Conservation (phyloP, 331 rosid species). For the Dryas integrifolia region DNA sequence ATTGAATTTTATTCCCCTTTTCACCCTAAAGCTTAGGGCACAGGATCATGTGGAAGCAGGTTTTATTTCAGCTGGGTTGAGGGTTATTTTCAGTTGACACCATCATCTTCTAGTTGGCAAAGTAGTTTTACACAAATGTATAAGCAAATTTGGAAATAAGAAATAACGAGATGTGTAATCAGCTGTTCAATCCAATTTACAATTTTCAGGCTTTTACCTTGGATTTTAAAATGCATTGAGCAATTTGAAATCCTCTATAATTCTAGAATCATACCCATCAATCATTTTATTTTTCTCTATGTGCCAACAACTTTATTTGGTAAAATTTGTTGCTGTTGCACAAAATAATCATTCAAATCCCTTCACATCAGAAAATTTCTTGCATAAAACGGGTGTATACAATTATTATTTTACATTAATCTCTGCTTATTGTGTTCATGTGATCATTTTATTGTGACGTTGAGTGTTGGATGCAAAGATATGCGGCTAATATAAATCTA, state of each 20-base stretch:
- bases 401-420: too few relatives aligned
- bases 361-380: too few relatives aligned
- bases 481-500: too few relatives aligned
- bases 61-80: not conserved
- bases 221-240: not conserved
- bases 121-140: slow-evolving; percentile 8
- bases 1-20: not conserved
- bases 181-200: not conserved
- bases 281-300: too few relatives aligned
- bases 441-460: too few relatives aligned
- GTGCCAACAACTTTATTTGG: too few relatives aligned
- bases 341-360: too few relatives aligned
- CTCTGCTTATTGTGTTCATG: too few relatives aligned
- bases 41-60: not conserved
- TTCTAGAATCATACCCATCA: not conserved
- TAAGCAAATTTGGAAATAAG: not conserved
- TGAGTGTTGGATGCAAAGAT: too few relatives aligned
- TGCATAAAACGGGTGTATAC: too few relatives aligned
- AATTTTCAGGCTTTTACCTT: not conserved
- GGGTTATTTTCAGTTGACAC: slow-evolving; percentile 1
- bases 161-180: not conserved
- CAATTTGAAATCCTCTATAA: too few relatives aligned
- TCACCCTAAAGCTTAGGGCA: not conserved
- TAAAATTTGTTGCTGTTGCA: too few relatives aligned
- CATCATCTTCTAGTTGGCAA: not conserved